phyloP scores from a whole-genome alignment of 306 rosid species.

The Inga leiocalycina region DNA sequence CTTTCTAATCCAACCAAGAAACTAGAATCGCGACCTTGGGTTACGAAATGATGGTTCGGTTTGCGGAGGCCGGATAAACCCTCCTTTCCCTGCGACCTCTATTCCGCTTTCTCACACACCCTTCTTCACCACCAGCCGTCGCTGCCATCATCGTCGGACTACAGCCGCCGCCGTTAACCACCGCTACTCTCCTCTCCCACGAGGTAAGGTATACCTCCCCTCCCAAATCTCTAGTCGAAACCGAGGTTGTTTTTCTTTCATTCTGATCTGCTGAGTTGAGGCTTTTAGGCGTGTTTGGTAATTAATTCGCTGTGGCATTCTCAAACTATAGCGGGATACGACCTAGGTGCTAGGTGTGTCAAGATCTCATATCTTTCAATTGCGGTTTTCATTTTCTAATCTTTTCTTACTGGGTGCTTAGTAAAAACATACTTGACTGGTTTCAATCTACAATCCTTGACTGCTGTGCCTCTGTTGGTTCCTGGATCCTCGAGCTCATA shows the following conservation, averaged over 20 bases:
- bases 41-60: too few relatives aligned
- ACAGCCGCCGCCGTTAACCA: background rate
- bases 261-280: background rate
- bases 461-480: background rate
- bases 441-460: background rate
- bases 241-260: background rate
- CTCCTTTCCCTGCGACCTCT: background rate
- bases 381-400: background rate
- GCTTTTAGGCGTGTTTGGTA: background rate
- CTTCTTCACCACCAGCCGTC: background rate
- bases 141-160: background rate
- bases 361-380: background rate
- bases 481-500: background rate
- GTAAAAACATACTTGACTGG: background rate
- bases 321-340: background rate
- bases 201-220: background rate
- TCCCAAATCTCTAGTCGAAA: background rate
- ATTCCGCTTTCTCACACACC: background rate
- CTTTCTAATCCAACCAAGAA: too few relatives aligned
- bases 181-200: background rate
- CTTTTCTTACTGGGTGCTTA: background rate
- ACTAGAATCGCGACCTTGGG: too few relatives aligned
- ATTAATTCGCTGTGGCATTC: background rate
- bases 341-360: background rate
- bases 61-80: background rate